phyloP scores from a whole-genome alignment of 805 yeast species.

The Peterozyma toletana region DNA sequence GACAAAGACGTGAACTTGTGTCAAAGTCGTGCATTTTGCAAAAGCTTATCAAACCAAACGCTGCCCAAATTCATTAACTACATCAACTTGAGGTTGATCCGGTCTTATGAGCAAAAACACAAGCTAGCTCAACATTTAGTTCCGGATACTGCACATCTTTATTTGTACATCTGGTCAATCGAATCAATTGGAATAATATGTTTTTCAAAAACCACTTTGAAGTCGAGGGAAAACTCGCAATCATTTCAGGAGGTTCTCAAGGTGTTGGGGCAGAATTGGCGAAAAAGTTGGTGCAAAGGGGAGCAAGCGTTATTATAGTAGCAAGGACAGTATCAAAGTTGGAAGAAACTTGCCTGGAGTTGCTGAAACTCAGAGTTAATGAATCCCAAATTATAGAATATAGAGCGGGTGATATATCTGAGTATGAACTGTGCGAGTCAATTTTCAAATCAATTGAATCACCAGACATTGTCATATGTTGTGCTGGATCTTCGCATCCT shows the following conservation, averaged over 20 bases:
- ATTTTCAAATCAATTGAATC: slow-evolving; percentile 30
- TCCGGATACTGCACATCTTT: no score
- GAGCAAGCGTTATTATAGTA: slow-evolving; percentile 65
- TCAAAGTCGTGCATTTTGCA: no score
- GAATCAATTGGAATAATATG: background rate
- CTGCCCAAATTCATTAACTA: no score
- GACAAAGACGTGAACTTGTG: no score
- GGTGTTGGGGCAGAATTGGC: slow-evolving; percentile 87
- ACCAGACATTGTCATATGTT: slow-evolving; percentile 74
- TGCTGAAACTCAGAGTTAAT: slow-evolving; percentile 24
- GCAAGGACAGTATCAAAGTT: slow-evolving; percentile 70
- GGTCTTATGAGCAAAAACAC: no score
- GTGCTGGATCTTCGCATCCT: slow-evolving; percentile 85
- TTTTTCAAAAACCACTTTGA: slow-evolving; percentile 13
- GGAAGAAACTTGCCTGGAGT: slow-evolving; percentile 35
- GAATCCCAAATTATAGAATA: slow-evolving; percentile 30
- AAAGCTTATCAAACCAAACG: no score
- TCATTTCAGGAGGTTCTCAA: slow-evolving; percentile 92
- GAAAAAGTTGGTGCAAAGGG: slow-evolving; percentile 37
- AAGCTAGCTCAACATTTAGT: no score
- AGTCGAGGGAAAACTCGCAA: slow-evolving; percentile 46
- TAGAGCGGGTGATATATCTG: slow-evolving; percentile 58
- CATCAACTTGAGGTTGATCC: no score
- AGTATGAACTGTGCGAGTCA: slow-evolving; percentile 39
- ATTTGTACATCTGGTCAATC: no score